Percentiles rank a stretch among this genome's conserved stretches.
These are phyloP conservation scores for Obelidium mucronatum DNA, from an alignment of 192 early-diverging fungal species.

Conservation along the genomic window DNA sequence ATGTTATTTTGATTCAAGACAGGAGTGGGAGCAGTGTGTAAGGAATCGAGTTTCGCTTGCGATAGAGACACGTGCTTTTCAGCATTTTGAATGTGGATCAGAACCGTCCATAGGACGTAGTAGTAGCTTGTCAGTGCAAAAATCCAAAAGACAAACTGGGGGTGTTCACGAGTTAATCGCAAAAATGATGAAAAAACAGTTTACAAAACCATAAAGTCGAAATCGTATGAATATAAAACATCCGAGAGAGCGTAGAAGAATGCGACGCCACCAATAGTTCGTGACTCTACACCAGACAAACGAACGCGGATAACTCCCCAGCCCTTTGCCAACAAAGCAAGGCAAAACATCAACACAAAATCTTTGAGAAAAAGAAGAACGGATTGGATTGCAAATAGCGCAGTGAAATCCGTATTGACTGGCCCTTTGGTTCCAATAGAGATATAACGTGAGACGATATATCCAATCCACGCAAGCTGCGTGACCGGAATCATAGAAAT, in stretches of 20 bases:
- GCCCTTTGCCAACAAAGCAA: neutral
- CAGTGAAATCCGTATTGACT: neutral
- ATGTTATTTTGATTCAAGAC: neutral
- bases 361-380: neutral
- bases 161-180: neutral
- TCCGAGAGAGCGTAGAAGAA: neutral
- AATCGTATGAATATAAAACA: neutral
- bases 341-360: neutral
- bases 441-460: conserved; percentile 3
- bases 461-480: neutral
- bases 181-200: neutral
- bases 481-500: neutral
- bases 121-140: neutral
- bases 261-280: neutral
- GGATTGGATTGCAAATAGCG: neutral
- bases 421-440: neutral
- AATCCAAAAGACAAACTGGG: neutral
- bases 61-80: neutral
- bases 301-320: neutral
- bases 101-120: conserved; percentile 8
- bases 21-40: neutral
- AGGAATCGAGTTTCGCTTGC: conserved; percentile 2
- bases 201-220: neutral
- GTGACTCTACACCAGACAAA: neutral
- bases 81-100: conserved; percentile 2